Evolutionary conservation across 2,329 filamentous ascomycete species (phyloP), one percentile per base, ranked within the genome.

Genomic region (Chaetomiaceae sp.): DNA sequence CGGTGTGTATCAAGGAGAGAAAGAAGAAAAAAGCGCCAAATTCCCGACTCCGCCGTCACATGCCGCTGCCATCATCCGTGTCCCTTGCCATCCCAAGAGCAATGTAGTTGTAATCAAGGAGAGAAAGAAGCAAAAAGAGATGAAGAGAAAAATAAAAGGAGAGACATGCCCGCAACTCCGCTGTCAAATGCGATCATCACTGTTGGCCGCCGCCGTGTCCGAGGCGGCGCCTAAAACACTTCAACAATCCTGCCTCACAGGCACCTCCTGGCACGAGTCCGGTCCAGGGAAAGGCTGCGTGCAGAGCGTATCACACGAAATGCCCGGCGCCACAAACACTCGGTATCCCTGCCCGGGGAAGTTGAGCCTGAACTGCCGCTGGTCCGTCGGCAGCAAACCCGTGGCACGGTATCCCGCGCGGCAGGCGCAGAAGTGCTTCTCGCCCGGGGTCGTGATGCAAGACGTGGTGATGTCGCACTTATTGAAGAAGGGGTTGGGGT

Each of bases 401-500:
- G 42, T 51, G 45, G 55, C 55, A 4, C 55, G 48, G 42, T 53
- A 57, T 0, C 55, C 55, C 3, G 55, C 53, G 21, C 55, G 53
- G 45, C 55, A 57, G 23, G 55, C 55, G 33, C 55, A 57, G 39
- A 53, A 57, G 40, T 48, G 16, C 44, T 27, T 51, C 19, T 43
- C 34, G 38, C 42, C 34, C 5, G 51, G 48, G 3, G 50, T 40
- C 2, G n/a, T 14, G 42, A 57, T 53, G 50, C 55, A 57, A 4
- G 50, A 55, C 9, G 55, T 57, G 12, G 55, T 57, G 53, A 57
- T 53, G 47, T 47, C 50, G 50, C 55, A 57, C 53, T 51, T 51
- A 48, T 57, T 57, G 53, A 51, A 53, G 48, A 55, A 53, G 19
- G 55, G 55, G 44, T 53, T 57, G 8, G 55, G 55, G 44, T 55